These are phyloP conservation scores for Rutstroemia sp. DNA, from an alignment of 2,329 filamentous ascomycete genomes.

Conservation along the genomic window DNA sequence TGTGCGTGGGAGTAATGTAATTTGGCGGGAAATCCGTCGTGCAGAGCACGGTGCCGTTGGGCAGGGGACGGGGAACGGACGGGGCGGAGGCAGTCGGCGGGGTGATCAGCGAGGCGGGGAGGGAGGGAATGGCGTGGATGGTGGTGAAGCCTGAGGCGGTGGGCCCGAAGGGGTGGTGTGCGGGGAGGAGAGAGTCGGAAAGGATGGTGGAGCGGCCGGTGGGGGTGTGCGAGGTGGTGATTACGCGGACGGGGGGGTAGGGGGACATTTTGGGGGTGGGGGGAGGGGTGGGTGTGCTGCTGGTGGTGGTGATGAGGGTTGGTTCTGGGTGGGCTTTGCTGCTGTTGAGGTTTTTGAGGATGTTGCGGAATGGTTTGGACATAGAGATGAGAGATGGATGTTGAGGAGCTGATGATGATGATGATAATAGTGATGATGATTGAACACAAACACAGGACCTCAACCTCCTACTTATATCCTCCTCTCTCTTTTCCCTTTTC, in stretches of 20 bases:
- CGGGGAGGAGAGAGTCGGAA: slow-evolving; percentile 22
- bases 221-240: slow-evolving; percentile 27
- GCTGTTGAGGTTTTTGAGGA: background rate
- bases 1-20: slow-evolving; percentile 33
- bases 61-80: slow-evolving; percentile 30
- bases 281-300: background rate
- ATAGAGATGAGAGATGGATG: background rate
- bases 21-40: slow-evolving; percentile 13
- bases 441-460: too few relatives aligned
- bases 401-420: background rate
- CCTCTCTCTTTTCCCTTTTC: too few relatives aligned
- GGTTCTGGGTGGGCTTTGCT: background rate
- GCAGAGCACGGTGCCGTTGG: slow-evolving; percentile 31
- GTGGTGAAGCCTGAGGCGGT: slow-evolving; percentile 26
- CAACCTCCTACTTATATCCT: too few relatives aligned
- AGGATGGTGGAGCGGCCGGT: slow-evolving; percentile 30
- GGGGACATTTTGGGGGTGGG: background rate
- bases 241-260: slow-evolving; percentile 21
- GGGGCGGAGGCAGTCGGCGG: background rate
- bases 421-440: too few relatives aligned
- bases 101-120: slow-evolving; percentile 29
- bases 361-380: background rate
- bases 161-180: slow-evolving; percentile 31
- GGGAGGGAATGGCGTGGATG: slow-evolving; percentile 10
- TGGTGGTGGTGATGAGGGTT: background rate